Percentiles rank a stretch among this genome's conserved stretches.
These are phyloP conservation scores for Syzygium malaccense DNA, from an alignment of 441 rosid genomes.

Conservation along the genomic window DNA sequence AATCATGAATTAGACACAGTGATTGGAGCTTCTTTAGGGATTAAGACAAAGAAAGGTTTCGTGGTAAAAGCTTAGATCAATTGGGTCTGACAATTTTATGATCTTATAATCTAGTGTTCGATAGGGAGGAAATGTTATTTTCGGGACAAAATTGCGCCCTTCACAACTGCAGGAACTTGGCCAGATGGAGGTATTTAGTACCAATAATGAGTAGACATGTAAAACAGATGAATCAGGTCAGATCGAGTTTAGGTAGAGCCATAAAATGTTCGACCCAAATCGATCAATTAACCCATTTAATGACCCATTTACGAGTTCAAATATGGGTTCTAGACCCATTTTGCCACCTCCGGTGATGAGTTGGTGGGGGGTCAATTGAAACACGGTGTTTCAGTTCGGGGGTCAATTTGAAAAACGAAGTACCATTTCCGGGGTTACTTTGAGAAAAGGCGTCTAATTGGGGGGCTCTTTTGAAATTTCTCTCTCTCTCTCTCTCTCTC, in stretches of 20 bases:
- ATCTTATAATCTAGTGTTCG: background rate
- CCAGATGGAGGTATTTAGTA: background rate
- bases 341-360: background rate
- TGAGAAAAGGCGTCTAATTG: background rate
- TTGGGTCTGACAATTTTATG: background rate
- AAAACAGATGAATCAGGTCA: too few relatives aligned
- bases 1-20: background rate
- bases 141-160: too few relatives aligned
- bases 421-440: accelerated
- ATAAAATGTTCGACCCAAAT: too few relatives aligned
- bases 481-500: background rate
- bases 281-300: too few relatives aligned
- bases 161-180: background rate
- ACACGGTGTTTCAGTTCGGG: background rate
- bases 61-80: background rate
- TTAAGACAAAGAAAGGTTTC: background rate
- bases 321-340: too few relatives aligned
- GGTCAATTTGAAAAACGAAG: background rate
- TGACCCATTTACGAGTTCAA: too few relatives aligned
- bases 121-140: too few relatives aligned
- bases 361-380: background rate
- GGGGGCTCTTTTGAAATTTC: background rate
- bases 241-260: too few relatives aligned
- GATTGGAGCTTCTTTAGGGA: background rate
- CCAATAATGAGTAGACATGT: background rate